Conservation (phyloP, 306 rosid species). For the Clitoria ternatea region DNA sequence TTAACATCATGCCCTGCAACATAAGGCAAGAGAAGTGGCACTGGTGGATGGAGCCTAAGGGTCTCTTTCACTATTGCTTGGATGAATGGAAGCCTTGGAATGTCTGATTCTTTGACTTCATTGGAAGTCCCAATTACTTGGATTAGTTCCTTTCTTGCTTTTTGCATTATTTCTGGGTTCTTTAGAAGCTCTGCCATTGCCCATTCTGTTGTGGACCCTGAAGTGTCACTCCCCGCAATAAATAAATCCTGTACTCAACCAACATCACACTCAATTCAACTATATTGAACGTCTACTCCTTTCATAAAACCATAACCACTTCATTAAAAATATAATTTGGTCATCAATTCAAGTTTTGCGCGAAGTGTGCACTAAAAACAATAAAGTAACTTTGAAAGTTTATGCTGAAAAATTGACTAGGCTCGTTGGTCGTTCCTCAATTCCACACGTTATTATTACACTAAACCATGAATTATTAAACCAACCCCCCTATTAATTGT, state of each 20-base stretch:
- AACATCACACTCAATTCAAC: not conserved
- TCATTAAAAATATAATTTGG: no score
- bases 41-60: constrained; percentile 52
- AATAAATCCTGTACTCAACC: constrained; percentile 44
- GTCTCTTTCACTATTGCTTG: constrained; percentile 58
- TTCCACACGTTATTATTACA: no score
- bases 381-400: no score
- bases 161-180: constrained; percentile 34
- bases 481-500: no score
- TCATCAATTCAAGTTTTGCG: no score
- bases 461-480: no score
- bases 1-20: constrained; percentile 36
- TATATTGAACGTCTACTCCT: no score
- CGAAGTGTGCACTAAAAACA: no score
- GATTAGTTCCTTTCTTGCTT: constrained; percentile 36
- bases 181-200: constrained; percentile 59
- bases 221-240: constrained; percentile 56
- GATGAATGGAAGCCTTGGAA: constrained; percentile 40
- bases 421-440: no score
- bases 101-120: constrained; percentile 47
- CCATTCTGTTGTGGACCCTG: constrained; percentile 59
- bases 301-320: no score
- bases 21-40: constrained; percentile 58
- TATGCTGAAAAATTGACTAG: no score
- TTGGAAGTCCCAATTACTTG: constrained; percentile 26